phyloP scores from a whole-genome alignment of 352 stramenopile species.

The Phytophthora pisi region DNA sequence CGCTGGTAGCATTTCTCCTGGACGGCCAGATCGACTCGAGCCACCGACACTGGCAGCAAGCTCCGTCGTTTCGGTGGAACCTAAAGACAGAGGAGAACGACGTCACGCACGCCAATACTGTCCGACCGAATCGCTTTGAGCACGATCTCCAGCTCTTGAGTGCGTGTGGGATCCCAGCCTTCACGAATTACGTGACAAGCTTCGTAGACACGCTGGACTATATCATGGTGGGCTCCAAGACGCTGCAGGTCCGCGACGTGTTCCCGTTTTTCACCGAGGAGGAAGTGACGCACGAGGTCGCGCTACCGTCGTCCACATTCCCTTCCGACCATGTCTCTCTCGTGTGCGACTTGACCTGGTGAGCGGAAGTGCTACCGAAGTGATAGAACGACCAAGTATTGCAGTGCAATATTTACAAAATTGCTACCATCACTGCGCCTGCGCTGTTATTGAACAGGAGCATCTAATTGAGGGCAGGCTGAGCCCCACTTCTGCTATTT shows the following conservation, averaged over 20 bases:
- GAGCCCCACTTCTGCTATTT: conserved; percentile 22
- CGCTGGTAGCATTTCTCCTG: conserved; percentile 55
- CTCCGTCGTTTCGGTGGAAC: conserved; percentile 58
- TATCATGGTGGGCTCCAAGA: conserved; percentile 52
- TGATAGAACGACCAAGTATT: not conserved
- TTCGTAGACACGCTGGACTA: conserved; percentile 81
- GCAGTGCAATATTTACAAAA: not conserved
- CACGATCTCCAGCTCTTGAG: conserved; percentile 59
- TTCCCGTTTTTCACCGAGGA: conserved; percentile 72
- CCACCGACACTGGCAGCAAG: conserved; percentile 62
- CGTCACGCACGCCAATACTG: not conserved
- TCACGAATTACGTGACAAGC: conserved; percentile 71
- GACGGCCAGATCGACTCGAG: conserved; percentile 49
- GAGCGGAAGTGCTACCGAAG: not conserved
- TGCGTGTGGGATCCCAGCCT: conserved; percentile 65
- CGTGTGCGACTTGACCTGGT: conserved; percentile 69
- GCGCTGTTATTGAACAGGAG: not conserved
- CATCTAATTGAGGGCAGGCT: conserved; percentile 15
- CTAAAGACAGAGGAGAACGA: conserved; percentile 8
- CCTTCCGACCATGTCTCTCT: conserved; percentile 83
- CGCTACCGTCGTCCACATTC: conserved; percentile 73
- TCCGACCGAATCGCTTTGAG: conserved; percentile 35
- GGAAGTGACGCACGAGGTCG: conserved; percentile 64
- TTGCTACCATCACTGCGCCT: not conserved
- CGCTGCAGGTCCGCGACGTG: conserved; percentile 45